Evolutionary conservation across 2,329 filamentous ascomycete species (phyloP).

Genomic region (Trichoderma polysporum): DNA sequence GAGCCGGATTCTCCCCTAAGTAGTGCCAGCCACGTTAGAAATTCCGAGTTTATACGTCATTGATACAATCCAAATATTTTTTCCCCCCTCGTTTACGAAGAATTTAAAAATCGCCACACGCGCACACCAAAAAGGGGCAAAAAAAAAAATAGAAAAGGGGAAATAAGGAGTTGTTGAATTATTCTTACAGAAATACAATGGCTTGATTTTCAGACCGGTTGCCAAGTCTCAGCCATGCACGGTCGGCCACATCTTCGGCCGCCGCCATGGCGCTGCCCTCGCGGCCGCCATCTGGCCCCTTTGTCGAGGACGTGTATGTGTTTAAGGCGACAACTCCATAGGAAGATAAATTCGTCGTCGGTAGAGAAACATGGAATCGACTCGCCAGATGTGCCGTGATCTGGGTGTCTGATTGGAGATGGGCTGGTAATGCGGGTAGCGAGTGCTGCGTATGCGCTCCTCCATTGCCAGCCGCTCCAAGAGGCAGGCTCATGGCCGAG

Average conservation of each 20-base stretch:
- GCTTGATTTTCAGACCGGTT: conserved; percentile 91
- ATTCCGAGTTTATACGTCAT: not conserved
- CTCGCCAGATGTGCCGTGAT: conserved; percentile 79
- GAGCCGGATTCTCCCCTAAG: conserved; percentile 89
- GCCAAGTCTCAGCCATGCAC: conserved; percentile 82
- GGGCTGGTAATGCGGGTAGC: conserved; percentile 81
- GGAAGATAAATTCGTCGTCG: conserved; percentile 84
- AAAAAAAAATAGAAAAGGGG: not conserved
- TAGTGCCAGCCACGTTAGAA: conserved; percentile 28
- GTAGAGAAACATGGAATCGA: conserved; percentile 87
- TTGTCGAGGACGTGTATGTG: conserved; percentile 86
- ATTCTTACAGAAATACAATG: conserved; percentile 81
- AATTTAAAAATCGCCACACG: not conserved
- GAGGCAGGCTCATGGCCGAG: conserved; percentile 61
- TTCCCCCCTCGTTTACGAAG: not conserved
- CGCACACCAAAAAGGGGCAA: not conserved
- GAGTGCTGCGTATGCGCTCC: conserved; percentile 79
- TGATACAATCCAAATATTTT: not conserved
- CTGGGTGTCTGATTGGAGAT: conserved; percentile 75
- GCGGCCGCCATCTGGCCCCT: conserved; percentile 85
- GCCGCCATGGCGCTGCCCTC: conserved; percentile 91
- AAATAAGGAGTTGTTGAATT: not conserved
- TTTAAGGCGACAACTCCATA: conserved; percentile 91
- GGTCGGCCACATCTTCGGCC: conserved; percentile 85
- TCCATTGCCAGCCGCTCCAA: conserved; percentile 47